Percentiles rank a stretch among this genome's conserved stretches.
These are phyloP conservation scores for Leccinum griseonigrum DNA, from an alignment of 1,284 basidiomycete genomes.

Conservation along the genomic window DNA sequence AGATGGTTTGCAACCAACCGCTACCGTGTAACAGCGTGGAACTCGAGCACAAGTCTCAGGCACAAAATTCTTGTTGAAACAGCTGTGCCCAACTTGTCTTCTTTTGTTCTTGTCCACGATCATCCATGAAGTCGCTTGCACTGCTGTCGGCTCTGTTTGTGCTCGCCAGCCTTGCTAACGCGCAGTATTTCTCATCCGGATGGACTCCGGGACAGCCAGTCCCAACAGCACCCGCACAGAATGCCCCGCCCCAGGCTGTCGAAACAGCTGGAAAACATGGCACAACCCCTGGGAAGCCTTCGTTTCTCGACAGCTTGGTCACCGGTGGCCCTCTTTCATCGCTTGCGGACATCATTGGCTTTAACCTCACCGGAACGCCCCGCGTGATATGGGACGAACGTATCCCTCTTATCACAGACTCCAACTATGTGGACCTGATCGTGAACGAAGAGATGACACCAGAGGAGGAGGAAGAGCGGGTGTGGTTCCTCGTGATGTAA, in stretches of 20 bases:
- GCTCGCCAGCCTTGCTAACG: constrained; percentile 40
- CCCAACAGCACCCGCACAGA: constrained; percentile 26
- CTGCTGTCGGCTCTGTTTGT: constrained; percentile 36
- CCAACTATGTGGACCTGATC: constrained; percentile 67
- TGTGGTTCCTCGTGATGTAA: constrained; percentile 74
- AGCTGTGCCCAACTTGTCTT: not conserved
- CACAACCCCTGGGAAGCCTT: constrained; percentile 12
- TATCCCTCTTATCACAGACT: constrained; percentile 71
- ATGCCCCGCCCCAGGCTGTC: constrained; percentile 14
- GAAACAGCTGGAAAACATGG: constrained; percentile 18
- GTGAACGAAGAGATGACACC: constrained; percentile 60
- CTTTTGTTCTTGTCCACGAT: constrained; percentile 1
- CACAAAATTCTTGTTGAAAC: too few species aligned
- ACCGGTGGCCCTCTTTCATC: constrained; percentile 44
- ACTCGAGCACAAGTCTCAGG: not conserved
- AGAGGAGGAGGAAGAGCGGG: constrained; percentile 61
- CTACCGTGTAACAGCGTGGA: not conserved
- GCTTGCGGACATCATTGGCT: constrained; percentile 53
- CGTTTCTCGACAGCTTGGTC: constrained; percentile 29
- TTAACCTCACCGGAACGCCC: constrained; percentile 66
- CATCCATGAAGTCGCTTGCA: constrained; percentile 47
- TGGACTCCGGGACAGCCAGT: constrained; percentile 70
- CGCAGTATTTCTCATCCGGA: constrained; percentile 75
- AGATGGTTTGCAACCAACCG: not conserved
- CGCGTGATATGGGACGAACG: constrained; percentile 62